A percentile compares a stretch with the other conserved stretches of the same genome.
Evolutionary conservation across 495 filamentous ascomycete species (phyloP).

Genomic region (Aspergillus taichungensis): DNA sequence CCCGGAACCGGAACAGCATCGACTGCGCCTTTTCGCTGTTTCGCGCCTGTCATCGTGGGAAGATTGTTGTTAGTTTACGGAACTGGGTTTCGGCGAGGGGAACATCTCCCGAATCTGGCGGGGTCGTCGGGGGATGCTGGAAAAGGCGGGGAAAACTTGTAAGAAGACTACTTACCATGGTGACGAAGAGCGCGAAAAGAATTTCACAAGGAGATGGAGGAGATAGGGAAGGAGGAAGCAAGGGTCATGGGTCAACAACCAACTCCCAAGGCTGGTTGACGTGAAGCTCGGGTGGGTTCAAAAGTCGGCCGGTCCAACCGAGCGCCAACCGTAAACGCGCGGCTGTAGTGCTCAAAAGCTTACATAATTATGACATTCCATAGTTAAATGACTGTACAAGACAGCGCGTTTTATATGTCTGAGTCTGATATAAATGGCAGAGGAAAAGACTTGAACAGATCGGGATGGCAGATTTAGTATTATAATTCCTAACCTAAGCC

Average conservation of each 20-base stretch:
- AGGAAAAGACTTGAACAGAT: no score
- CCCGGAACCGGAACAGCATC: conserved; percentile 99
- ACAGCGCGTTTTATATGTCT: no score
- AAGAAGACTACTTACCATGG: conserved; percentile 22
- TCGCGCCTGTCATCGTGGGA: conserved; percentile 43
- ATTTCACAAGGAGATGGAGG: conserved; percentile 8
- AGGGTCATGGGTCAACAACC: background rate
- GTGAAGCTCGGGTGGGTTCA: conserved; percentile 14
- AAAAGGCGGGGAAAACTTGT: no score
- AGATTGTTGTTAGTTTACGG: background rate
- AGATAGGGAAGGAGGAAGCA: conserved; percentile 9
- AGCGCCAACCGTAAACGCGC: conserved; percentile 15
- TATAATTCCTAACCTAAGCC: background rate
- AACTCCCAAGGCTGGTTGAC: background rate
- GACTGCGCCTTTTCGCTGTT: conserved; percentile 99
- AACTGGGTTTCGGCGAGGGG: background rate
- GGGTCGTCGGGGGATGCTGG: background rate
- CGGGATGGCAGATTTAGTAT: no score
- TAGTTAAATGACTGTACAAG: no score
- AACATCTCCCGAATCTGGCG: background rate
- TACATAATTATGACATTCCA: no score
- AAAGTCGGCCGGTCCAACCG: conserved; percentile 14
- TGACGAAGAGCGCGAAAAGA: conserved; percentile 13
- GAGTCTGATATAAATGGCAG: no score
- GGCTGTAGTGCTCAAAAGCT: conserved; percentile 4